Base-by-base conservation (phyloP, 345 rosid species). In the Gossypium sturtianum region DNA sequence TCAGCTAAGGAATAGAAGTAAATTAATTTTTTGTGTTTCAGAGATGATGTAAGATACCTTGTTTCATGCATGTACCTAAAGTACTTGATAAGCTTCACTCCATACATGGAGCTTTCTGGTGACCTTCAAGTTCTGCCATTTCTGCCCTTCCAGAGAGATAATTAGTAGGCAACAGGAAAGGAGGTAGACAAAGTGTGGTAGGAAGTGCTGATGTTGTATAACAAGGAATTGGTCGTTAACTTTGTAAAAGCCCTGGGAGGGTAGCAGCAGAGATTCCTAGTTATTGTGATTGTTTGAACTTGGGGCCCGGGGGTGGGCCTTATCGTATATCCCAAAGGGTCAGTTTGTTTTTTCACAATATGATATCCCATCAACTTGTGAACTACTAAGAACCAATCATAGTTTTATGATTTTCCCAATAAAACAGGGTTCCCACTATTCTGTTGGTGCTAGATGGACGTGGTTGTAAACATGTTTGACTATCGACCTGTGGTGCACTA, bases 71-170 rank as follows among this genome's bases (percentile, higher is more conserved):
- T 8, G 25, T 51, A 43, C 68, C 20, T 16, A 16, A 61, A 60
- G 64, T 25, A 23, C 19, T 15, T 52, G 23, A 9, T 23, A 58
- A 22, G 62, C 62, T 9, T 87, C 7, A 87, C 90, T 74, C 90
- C 92, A 43, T 93, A 91, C 93, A 86, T 86, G 76, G 93, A 91
- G 84, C 89, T 93, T 15, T 90, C 93, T 3, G 96, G 91, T 15
- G 84, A 84, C 51, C 94, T 10, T 81, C 83, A 49, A 77, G 74
- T 15, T 75, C 80, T 16, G 66, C 83, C 92, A 87, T 87, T 25
- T 70, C 17, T 70, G 52, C 22, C 11, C 12, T 29, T 44, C 1
- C 13, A n/a, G 41, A 17, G 23, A 34, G 23, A 17, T 17, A 8
- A 34, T 34, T 34, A n/a, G 23, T n/a, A 3, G 1, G 68, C 43